phyloP scores from a whole-genome alignment of 371 early-diverging fungal genomes.

The Mortierella polycephala region DNA sequence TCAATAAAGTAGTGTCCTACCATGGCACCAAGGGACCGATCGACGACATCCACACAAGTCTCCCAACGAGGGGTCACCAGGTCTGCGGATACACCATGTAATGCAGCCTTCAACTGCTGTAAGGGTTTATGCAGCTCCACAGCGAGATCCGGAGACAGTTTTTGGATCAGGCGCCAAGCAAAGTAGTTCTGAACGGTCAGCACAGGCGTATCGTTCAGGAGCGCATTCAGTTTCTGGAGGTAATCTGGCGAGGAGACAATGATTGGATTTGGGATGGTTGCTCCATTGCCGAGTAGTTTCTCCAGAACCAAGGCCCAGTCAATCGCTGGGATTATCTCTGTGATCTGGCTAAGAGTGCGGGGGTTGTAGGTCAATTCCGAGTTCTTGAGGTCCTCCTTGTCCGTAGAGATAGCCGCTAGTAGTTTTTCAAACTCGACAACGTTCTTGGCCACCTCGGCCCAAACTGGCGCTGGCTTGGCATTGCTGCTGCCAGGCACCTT shows the following conservation, averaged over 20 bases:
- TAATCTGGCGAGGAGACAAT: slow-evolving; percentile 61
- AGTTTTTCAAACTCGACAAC: slow-evolving; percentile 65
- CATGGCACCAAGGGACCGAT: slow-evolving; percentile 34
- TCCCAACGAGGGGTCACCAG: slow-evolving; percentile 44
- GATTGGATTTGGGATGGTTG: slow-evolving; percentile 53
- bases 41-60: slow-evolving; percentile 41
- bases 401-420: slow-evolving; percentile 57
- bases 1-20: slow-evolving; percentile 46
- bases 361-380: slow-evolving; percentile 67
- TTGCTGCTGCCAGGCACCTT: slow-evolving; percentile 10
- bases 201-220: slow-evolving; percentile 52
- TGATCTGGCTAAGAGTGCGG: slow-evolving; percentile 54
- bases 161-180: slow-evolving; percentile 58
- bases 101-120: slow-evolving; percentile 24
- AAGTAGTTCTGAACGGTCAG: slow-evolving; percentile 61
- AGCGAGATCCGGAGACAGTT: slow-evolving; percentile 47
- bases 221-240: slow-evolving; percentile 56
- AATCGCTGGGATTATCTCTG: slow-evolving; percentile 54
- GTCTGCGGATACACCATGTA: slow-evolving; percentile 43
- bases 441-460: slow-evolving; percentile 55
- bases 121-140: slow-evolving; percentile 54
- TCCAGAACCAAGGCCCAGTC: slow-evolving; percentile 61
- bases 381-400: slow-evolving; percentile 65
- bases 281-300: slow-evolving; percentile 44
- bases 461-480: neutral